Evolutionary conservation across 2,329 filamentous ascomycete genomes (phyloP).

Genomic region (Didymella glomerata): DNA sequence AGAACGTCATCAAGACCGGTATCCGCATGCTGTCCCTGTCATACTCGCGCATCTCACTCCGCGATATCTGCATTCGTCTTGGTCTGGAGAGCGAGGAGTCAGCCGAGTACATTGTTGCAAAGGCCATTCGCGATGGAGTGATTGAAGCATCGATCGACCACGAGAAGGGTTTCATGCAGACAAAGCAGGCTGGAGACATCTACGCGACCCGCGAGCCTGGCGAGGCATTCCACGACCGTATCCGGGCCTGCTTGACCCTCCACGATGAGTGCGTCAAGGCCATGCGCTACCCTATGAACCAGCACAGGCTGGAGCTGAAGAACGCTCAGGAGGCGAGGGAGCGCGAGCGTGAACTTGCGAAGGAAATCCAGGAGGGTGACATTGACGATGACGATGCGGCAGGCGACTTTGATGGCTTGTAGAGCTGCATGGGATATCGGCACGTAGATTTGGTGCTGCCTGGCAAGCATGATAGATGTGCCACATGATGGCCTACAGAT

Average conservation of each 20-base stretch:
- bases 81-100: conserved; percentile 96
- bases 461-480: conserved; percentile 35
- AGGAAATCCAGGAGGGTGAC: conserved; percentile 98
- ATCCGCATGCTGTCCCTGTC: conserved; percentile 99
- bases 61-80: conserved; percentile 95
- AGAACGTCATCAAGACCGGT: conserved; percentile 99
- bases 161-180: conserved; percentile 97
- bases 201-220: conserved; percentile 95
- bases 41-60: conserved; percentile 94
- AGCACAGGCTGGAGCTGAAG: conserved; percentile 95
- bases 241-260: conserved; percentile 86
- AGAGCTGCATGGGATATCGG: conserved; percentile 43
- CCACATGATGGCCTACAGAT: background rate
- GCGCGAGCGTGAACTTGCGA: conserved; percentile 93
- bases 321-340: conserved; percentile 98
- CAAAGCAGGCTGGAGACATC: conserved; percentile 93
- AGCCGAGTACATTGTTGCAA: conserved; percentile 98
- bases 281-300: conserved; percentile 99
- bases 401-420: conserved; percentile 96
- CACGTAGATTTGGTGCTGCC: conserved; percentile 35
- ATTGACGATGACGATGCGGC: conserved; percentile 95
- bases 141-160: conserved; percentile 95
- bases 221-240: conserved; percentile 97
- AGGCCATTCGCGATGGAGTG: conserved; percentile 96
- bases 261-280: conserved; percentile 99